Conservation (phyloP, 495 filamentous ascomycete genomes). For the Acidiella bohemica region DNA sequence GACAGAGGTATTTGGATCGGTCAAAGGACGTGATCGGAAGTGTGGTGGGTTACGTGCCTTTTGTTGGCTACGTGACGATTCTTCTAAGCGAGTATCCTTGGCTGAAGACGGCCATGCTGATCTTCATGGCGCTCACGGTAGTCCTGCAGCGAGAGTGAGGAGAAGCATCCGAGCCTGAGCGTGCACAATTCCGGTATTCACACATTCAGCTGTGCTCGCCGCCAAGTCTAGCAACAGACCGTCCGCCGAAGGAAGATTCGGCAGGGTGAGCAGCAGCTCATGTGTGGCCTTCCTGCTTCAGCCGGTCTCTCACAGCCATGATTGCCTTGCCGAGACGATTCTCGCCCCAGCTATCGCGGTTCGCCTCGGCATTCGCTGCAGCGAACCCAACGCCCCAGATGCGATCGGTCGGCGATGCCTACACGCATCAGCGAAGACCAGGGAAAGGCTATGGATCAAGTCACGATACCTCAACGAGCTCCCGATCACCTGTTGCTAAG, state of each 20-base stretch:
- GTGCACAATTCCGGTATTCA: neutral
- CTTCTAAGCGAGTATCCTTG: constrained; percentile 92
- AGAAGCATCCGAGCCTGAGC: neutral
- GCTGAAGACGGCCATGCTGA: constrained; percentile 88
- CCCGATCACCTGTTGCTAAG: constrained; percentile 42
- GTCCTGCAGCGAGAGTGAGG: constrained; percentile 68
- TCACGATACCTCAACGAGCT: constrained; percentile 53
- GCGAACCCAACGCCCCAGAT: constrained; percentile 58
- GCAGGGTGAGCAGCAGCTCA: too few relatives aligned
- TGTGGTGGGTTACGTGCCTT: constrained; percentile 85
- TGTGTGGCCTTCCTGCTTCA: constrained; percentile 29
- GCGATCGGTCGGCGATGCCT: constrained; percentile 42
- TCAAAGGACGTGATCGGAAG: constrained; percentile 82
- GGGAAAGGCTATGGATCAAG: neutral
- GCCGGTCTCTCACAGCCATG: constrained; percentile 35
- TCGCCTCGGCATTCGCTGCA: constrained; percentile 34
- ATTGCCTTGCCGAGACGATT: constrained; percentile 54
- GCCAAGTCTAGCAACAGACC: too few relatives aligned
- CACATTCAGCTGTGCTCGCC: neutral
- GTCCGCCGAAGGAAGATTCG: too few relatives aligned
- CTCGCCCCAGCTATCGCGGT: constrained; percentile 44
- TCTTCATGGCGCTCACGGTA: constrained; percentile 88
- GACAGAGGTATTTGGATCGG: constrained; percentile 75
- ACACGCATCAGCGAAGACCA: neutral
- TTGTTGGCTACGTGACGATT: constrained; percentile 96